phyloP scores from a whole-genome alignment of 768 basidiomycete species.

The Pholiota molesta region DNA sequence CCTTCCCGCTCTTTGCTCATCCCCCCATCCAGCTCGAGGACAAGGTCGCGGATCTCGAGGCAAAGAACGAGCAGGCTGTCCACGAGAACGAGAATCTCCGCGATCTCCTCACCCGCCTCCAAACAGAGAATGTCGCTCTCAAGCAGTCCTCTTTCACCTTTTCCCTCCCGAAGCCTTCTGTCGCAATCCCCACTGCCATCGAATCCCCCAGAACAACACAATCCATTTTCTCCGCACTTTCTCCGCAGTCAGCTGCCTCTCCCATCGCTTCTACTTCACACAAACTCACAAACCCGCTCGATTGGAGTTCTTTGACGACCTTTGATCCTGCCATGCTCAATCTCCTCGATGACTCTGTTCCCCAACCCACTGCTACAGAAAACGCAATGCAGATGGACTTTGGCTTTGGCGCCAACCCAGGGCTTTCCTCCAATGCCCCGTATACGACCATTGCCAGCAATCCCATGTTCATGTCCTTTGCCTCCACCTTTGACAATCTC shows the following conservation, averaged over 20 bases:
- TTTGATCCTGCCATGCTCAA: conserved; percentile 73
- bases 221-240: conserved; percentile 23
- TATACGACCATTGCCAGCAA: conserved; percentile 85
- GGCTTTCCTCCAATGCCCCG: conserved; percentile 48
- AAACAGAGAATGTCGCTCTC: conserved; percentile 83
- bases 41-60: conserved; percentile 84
- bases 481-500: conserved; percentile 55
- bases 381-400: conserved; percentile 65
- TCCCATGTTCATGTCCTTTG: conserved; percentile 84
- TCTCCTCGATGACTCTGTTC: conserved; percentile 57
- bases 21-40: conserved; percentile 75
- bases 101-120: conserved; percentile 81
- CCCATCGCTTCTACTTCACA: conserved; percentile 34
- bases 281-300: conserved; percentile 48
- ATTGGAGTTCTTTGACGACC: conserved; percentile 68
- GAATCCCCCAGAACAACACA: conserved; percentile 21
- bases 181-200: conserved; percentile 9
- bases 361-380: conserved; percentile 56
- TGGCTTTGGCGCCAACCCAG: conserved; percentile 52
- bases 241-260: conserved; percentile 32
- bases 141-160: conserved; percentile 88
- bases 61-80: conserved; percentile 70
- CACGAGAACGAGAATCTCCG: conserved; percentile 90
- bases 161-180: conserved; percentile 54
- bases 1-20: conserved; percentile 8